Conservation (phyloP, 2,329 filamentous ascomycete species). For the Annulohypoxylon truncatum region DNA sequence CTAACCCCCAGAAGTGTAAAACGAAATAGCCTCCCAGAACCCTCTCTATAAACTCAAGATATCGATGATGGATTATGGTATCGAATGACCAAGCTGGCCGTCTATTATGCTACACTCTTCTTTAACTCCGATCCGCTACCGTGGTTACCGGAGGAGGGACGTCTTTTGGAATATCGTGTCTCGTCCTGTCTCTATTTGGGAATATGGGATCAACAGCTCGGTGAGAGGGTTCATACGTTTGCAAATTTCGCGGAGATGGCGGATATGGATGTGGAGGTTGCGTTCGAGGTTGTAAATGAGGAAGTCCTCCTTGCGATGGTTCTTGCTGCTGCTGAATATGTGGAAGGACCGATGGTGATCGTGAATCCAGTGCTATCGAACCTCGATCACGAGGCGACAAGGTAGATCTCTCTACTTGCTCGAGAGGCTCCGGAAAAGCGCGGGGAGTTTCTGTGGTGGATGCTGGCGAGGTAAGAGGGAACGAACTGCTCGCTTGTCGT, state of each 20-base stretch:
- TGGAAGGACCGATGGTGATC: conserved; percentile 47
- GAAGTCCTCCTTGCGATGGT: conserved; percentile 37
- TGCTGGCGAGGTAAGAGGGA: conserved; percentile 47
- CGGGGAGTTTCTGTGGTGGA: conserved; percentile 49
- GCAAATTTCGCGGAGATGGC: conserved; percentile 40
- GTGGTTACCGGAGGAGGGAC: conserved; percentile 44
- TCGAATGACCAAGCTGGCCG: conserved; percentile 21
- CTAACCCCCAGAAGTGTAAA: conserved; percentile 1
- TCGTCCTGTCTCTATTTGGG: conserved; percentile 49
- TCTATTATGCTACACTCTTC: conserved; percentile 30
- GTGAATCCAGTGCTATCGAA: conserved; percentile 40
- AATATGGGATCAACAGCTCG: conserved; percentile 50
- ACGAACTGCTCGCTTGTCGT: conserved; percentile 42
- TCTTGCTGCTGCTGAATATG: conserved; percentile 46
- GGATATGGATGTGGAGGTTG: conserved; percentile 44
- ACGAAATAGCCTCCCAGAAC: conserved; percentile 21
- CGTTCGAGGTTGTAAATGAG: conserved; percentile 45
- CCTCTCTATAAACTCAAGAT: conserved; percentile 29
- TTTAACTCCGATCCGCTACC: conserved; percentile 47
- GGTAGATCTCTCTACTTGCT: conserved; percentile 48
- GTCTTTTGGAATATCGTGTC: conserved; percentile 47
- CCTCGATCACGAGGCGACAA: conserved; percentile 48
- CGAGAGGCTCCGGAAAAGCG: conserved; percentile 47
- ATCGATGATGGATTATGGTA: conserved; percentile 23
- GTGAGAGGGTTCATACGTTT: conserved; percentile 45